Conservation (phyloP, 225 moss, liverwort and hornwort species). For the Rhytidiadelphus loreus region DNA sequence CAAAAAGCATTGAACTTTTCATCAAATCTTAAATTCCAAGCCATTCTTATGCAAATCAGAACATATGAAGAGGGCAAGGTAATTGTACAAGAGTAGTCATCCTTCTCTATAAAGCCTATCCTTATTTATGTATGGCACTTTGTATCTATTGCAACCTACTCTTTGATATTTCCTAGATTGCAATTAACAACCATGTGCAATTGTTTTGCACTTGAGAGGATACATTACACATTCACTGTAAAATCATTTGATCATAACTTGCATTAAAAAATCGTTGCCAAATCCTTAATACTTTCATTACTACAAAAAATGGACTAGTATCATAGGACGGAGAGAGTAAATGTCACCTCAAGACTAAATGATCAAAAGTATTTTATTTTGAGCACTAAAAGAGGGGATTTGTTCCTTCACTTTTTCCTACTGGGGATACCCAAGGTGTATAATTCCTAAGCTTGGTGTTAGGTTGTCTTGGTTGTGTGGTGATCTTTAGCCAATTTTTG, state of each 20-base stretch:
- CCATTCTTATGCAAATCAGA: not conserved
- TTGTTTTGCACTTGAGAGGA: not conserved
- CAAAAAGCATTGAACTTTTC: no score
- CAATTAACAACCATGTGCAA: not conserved
- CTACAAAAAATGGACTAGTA: not conserved
- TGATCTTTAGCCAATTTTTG: no score
- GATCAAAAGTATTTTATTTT: no score
- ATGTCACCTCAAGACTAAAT: not conserved
- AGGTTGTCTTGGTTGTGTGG: no score
- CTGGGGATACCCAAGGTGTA: no score
- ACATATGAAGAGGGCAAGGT: rapidly evolving
- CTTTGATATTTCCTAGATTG: not conserved
- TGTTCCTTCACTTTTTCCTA: no score
- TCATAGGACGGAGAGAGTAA: not conserved
- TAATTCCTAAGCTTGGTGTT: no score
- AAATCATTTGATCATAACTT: not conserved
- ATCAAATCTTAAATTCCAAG: no score
- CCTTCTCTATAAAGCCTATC: no score
- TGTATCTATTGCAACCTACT: not conserved
- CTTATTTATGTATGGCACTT: not conserved
- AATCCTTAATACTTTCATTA: not conserved
- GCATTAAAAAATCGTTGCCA: not conserved
- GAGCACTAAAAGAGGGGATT: no score
- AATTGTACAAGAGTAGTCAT: no score
- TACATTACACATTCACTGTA: not conserved